Conservation (phyloP, 257 asterid genomes). For the Plantago ovata region DNA sequence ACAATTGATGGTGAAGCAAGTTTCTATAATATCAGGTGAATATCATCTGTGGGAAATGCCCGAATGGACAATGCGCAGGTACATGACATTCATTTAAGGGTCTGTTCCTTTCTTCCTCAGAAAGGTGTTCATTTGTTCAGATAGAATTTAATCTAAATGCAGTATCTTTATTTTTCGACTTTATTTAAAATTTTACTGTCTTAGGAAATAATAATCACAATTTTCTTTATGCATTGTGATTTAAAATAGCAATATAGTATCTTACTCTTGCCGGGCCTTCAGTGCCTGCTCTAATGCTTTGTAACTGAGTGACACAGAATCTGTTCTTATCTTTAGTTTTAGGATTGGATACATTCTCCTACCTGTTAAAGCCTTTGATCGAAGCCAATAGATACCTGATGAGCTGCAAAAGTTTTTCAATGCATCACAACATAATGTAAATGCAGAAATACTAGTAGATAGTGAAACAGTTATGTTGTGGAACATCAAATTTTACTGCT, state of each 20-base stretch:
- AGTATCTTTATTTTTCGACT: not conserved
- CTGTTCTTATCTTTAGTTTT: not conserved
- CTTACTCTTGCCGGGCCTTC: no score
- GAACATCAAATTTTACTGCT: not conserved
- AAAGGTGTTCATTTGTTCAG: slow-evolving; percentile 7
- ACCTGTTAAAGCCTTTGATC: not conserved
- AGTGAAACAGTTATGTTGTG: slow-evolving; percentile 8
- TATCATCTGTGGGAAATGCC: slow-evolving; percentile 84
- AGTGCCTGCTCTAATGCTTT: no score
- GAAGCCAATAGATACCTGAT: slow-evolving; percentile 2
- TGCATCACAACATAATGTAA: slow-evolving; percentile 3
- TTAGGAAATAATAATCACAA: not conserved
- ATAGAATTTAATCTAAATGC: not conserved
- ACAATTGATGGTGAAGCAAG: slow-evolving; percentile 8
- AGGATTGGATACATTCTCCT: not conserved
- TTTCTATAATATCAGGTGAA: slow-evolving; percentile 56
- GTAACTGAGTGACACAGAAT: slow-evolving; percentile 2
- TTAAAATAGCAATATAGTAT: not conserved
- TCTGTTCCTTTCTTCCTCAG: slow-evolving; percentile 5
- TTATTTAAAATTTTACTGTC: not conserved
- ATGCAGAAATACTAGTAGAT: slow-evolving; percentile 9
- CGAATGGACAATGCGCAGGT: slow-evolving; percentile 86
- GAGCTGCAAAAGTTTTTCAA: not conserved
- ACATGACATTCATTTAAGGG: slow-evolving; percentile 28
- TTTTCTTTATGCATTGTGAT: not conserved